Conservation (phyloP, 164 flowering plant species). For the Umbellularia californica region DNA sequence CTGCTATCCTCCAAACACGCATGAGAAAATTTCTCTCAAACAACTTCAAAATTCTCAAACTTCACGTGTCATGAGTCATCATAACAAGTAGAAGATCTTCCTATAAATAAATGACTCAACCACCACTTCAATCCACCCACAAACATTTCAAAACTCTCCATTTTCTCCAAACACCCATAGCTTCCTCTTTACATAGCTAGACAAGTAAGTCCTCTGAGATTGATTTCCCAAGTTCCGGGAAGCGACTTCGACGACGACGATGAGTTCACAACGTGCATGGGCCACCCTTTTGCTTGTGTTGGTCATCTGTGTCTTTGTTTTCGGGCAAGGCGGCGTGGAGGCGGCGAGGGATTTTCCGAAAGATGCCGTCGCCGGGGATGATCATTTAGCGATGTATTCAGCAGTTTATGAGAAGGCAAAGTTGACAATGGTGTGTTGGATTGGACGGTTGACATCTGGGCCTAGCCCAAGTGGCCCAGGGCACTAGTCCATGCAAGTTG, state of each 20-base stretch:
- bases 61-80: too few species aligned
- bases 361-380: neutral
- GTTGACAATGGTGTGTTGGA: constrained; percentile 4
- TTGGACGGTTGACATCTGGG: constrained; percentile 10
- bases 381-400: neutral
- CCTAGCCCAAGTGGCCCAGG: constrained; percentile 14
- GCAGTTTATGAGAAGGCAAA: constrained; percentile 6
- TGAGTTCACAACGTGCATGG: neutral
- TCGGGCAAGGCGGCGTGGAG: neutral
- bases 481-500: neutral
- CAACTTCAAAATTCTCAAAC: too few species aligned
- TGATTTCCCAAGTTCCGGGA: neutral
- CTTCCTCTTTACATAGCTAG: neutral
- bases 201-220: neutral
- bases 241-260: neutral
- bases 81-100: too few species aligned
- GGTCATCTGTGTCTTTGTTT: neutral
- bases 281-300: neutral
- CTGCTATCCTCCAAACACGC: neutral
- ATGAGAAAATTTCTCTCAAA: neutral
- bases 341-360: neutral
- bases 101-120: neutral
- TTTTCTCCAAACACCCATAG: neutral
- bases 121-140: neutral
- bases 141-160: neutral